Evolutionary conservation across 768 basidiomycete species (phyloP).

Genomic region (Suillus paluster): DNA sequence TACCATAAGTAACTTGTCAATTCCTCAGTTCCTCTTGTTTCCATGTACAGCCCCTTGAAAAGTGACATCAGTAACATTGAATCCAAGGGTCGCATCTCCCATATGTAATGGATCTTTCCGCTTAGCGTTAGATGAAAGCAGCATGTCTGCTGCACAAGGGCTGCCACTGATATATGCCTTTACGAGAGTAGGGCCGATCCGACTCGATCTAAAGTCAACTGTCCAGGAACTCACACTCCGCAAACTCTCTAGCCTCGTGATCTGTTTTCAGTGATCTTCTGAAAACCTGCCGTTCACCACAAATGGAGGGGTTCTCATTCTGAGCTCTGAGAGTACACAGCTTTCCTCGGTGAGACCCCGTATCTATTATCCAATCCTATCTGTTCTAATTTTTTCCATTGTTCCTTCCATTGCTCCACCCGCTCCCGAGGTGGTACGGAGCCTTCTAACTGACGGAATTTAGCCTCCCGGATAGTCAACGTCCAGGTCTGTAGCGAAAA

Average conservation of each 20-base stretch:
- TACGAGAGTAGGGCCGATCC: conserved; percentile 43
- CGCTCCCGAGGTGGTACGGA: conserved; percentile 14
- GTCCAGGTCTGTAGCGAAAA: neutral
- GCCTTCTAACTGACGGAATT: conserved; percentile 20
- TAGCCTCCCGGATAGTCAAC: conserved; percentile 29
- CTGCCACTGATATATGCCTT: conserved; percentile 34
- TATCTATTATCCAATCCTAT: conserved; percentile 15
- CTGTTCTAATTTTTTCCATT: conserved; percentile 25
- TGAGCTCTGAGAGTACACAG: conserved; percentile 16
- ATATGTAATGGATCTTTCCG: conserved; percentile 33
- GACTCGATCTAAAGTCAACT: conserved; percentile 41
- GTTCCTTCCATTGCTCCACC: conserved; percentile 14
- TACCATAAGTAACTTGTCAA: conserved; percentile 16
- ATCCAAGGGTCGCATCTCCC: conserved; percentile 28
- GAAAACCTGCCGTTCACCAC: conserved; percentile 10
- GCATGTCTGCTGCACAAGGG: conserved; percentile 31
- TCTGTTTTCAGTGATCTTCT: conserved; percentile 13
- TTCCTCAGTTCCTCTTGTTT: conserved; percentile 29
- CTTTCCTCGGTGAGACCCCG: conserved; percentile 23
- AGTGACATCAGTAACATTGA: conserved; percentile 8
- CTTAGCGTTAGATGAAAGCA: conserved; percentile 41
- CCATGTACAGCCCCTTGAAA: neutral
- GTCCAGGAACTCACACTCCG: conserved; percentile 33
- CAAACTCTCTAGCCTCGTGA: conserved; percentile 26
- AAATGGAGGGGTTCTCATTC: conserved; percentile 15